A percentile compares a stretch with the other conserved stretches of the same genome.
Evolutionary conservation across 257 asterid species (phyloP).

Genomic region (Solanum bulbocastanum): DNA sequence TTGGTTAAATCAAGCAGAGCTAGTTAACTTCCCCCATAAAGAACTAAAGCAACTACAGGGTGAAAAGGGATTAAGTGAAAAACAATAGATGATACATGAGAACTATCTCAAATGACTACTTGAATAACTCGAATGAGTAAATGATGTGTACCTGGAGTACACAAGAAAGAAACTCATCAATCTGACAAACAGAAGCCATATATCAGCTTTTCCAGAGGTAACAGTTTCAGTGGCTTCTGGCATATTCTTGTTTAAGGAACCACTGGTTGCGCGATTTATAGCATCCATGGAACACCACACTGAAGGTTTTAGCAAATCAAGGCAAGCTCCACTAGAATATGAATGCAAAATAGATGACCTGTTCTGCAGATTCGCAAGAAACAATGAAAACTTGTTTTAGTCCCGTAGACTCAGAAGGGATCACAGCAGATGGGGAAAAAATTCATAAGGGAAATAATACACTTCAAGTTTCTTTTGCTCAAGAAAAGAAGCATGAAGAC

Average conservation of each 20-base stretch:
- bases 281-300: conserved; percentile 21
- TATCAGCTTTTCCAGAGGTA: conserved; percentile 21
- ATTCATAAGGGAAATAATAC: background rate
- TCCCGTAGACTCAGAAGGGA: background rate
- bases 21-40: background rate
- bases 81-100: background rate
- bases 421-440: background rate
- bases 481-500: background rate
- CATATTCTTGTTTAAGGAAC: conserved; percentile 13
- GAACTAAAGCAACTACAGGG: background rate
- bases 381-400: background rate
- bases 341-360: conserved; percentile 39
- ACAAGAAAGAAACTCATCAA: conserved; percentile 62
- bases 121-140: background rate
- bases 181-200: conserved; percentile 73
- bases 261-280: conserved; percentile 13
- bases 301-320: conserved; percentile 59
- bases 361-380: conserved; percentile 55
- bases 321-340: conserved; percentile 24
- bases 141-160: conserved; percentile 49
- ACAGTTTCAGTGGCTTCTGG: conserved; percentile 16
- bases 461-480: background rate
- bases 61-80: background rate
- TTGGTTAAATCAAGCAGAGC: background rate
- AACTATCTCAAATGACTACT: background rate